A percentile compares a stretch with the other conserved stretches of the same genome.
Evolutionary conservation across 73 alveolate genomes (phyloP).

Genomic region (Paramecium tetraurelia): DNA sequence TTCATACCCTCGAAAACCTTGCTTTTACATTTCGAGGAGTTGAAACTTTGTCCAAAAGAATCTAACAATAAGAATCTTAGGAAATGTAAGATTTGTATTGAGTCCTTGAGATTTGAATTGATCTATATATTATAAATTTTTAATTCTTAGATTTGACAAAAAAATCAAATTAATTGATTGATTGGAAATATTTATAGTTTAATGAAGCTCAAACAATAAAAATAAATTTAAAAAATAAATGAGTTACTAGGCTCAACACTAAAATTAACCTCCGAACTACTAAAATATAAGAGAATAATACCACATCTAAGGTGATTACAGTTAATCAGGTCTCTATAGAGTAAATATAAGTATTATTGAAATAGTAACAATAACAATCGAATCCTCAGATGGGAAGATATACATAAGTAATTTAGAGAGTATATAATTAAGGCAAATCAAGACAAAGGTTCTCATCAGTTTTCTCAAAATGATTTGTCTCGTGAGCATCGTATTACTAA

Average conservation of each 20-base stretch:
- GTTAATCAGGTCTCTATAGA: not conserved
- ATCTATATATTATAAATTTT: not conserved
- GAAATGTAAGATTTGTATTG: not conserved
- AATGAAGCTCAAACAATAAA: not conserved
- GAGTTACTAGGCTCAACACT: conserved; percentile 9
- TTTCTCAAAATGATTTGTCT: not conserved
- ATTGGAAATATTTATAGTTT: not conserved
- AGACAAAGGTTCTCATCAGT: not conserved
- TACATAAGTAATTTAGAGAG: not conserved
- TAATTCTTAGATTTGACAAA: not conserved
- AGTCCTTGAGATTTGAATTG: not conserved
- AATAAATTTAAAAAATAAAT: not conserved
- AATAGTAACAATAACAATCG: not conserved
- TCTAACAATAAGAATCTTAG: not conserved
- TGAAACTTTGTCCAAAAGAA: not conserved
- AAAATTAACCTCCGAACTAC: not conserved
- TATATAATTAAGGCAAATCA: not conserved
- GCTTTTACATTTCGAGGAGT: conserved; percentile 25
- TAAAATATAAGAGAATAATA: not conserved
- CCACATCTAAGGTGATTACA: not conserved
- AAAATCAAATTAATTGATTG: not conserved
- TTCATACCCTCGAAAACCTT: conserved; percentile 32
- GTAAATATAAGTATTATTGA: not conserved
- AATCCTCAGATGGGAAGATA: not conserved
- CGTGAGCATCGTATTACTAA: not conserved